phyloP scores from a whole-genome alignment of 2,329 filamentous ascomycete species.

The Fusarium ambrosium region DNA sequence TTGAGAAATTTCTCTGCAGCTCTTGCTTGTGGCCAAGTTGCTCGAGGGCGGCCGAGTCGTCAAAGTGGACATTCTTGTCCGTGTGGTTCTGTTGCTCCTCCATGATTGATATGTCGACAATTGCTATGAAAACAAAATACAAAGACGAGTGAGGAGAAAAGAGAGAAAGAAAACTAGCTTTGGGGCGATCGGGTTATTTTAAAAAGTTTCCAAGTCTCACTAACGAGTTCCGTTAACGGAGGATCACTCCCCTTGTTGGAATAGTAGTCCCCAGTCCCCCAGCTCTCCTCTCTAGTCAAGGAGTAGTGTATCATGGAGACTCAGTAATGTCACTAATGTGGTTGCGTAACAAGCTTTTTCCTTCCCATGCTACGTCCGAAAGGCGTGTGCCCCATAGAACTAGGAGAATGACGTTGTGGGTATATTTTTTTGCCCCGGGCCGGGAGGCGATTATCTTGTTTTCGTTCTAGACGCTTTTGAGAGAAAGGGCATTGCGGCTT shows the following conservation, averaged over 20 bases:
- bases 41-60: conserved; percentile 57
- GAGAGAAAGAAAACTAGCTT: neutral
- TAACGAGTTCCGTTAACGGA: conserved; percentile 19
- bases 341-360: conserved; percentile 40
- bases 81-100: conserved; percentile 34
- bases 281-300: neutral
- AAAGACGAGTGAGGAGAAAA: neutral
- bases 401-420: conserved; percentile 38
- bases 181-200: conserved; percentile 19
- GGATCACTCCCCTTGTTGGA: conserved; percentile 27
- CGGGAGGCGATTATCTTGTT: conserved; percentile 35
- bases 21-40: conserved; percentile 64
- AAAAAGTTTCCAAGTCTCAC: neutral
- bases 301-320: conserved; percentile 4
- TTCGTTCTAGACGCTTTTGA: conserved; percentile 25
- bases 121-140: neutral
- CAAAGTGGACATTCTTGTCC: conserved; percentile 36
- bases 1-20: conserved; percentile 64
- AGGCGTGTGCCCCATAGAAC: neutral
- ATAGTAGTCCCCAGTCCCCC: conserved; percentile 19
- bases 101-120: conserved; percentile 24
- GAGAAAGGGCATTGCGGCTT: neutral
- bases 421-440: conserved; percentile 20
- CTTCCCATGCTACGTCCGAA: conserved; percentile 9
- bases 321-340: conserved; percentile 20